These are phyloP conservation scores for Macrolepiota fuliginosa DNA, from an alignment of 768 basidiomycete species.

Conservation along the genomic window DNA sequence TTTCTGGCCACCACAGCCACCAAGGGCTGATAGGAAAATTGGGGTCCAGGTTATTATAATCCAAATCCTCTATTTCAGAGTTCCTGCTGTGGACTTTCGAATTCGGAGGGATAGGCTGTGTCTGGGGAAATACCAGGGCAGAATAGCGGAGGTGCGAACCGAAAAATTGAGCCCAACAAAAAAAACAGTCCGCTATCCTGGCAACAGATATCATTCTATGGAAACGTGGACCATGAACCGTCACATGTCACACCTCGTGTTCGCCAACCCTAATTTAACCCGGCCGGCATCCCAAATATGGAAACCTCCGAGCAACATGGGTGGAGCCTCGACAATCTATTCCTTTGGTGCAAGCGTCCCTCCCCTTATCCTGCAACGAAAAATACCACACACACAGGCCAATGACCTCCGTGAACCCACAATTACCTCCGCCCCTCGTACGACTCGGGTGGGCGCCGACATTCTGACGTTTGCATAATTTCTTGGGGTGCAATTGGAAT, in stretches of 20 bases:
- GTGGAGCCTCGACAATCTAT: constrained; percentile 6
- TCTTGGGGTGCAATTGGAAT: not conserved
- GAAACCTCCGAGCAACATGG: not conserved
- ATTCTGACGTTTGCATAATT: not conserved
- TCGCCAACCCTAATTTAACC: not conserved
- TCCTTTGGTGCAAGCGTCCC: not conserved
- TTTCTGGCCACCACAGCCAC: not conserved
- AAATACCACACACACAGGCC: constrained; percentile 1
- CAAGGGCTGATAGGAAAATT: not conserved
- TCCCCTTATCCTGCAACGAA: constrained; percentile 3
- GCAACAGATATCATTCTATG: constrained; percentile 12
- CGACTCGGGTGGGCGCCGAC: not conserved
- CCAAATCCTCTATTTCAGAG: not conserved
- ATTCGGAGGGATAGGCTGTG: not conserved
- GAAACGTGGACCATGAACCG: constrained; percentile 3
- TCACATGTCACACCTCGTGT: constrained; percentile 3
- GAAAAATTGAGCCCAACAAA: constrained; percentile 1
- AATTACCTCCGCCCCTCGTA: not conserved
- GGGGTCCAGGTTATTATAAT: not conserved
- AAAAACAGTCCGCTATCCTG: constrained; percentile 6
- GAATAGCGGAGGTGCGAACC: constrained; percentile 4
- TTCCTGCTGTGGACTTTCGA: not conserved
- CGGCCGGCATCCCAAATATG: constrained; percentile 5
- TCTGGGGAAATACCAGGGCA: not conserved
- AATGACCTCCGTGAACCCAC: not conserved